A percentile compares a stretch with the other conserved stretches of the same genome.
phyloP scores from a whole-genome alignment of 768 basidiomycete genomes.

The Coprinellus aureogranulatus region DNA sequence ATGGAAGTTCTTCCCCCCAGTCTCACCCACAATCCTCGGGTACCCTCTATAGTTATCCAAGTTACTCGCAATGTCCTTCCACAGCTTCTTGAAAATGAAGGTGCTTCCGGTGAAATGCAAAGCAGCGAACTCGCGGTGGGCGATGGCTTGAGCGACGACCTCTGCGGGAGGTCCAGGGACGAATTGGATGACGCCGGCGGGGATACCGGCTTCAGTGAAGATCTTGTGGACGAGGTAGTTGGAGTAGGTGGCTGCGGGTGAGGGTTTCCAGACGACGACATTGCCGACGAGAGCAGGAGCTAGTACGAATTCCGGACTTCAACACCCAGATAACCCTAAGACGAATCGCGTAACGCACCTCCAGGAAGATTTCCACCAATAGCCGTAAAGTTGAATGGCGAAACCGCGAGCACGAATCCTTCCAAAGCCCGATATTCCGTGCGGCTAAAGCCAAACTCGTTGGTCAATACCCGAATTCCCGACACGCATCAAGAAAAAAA shows the following conservation, averaged over 20 bases:
- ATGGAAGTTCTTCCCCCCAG: conserved; percentile 99
- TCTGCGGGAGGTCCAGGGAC: conserved; percentile 85
- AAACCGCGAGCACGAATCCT: conserved; percentile 96
- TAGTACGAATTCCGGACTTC: conserved; percentile 19
- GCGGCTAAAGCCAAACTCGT: conserved; percentile 51
- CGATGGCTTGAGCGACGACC: conserved; percentile 81
- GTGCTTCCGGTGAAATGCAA: conserved; percentile 98
- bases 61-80: conserved; percentile 92
- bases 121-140: conserved; percentile 75
- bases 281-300: conserved; percentile 95
- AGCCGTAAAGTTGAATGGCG: conserved; percentile 98
- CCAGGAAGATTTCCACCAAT: conserved; percentile 94
- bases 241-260: conserved; percentile 91
- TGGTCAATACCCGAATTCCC: background rate
- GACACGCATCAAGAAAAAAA: background rate
- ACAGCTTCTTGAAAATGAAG: conserved; percentile 88
- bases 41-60: conserved; percentile 84
- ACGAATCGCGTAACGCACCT: conserved; percentile 38
- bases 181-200: conserved; percentile 95
- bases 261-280: conserved; percentile 95
- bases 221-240: conserved; percentile 92
- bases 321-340: too few relatives aligned
- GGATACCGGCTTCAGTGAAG: conserved; percentile 90
- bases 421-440: conserved; percentile 96
- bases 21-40: conserved; percentile 96